These are phyloP conservation scores for Wickerhamiella slavikovae DNA, from an alignment of 805 yeast species.

Conservation along the genomic window DNA sequence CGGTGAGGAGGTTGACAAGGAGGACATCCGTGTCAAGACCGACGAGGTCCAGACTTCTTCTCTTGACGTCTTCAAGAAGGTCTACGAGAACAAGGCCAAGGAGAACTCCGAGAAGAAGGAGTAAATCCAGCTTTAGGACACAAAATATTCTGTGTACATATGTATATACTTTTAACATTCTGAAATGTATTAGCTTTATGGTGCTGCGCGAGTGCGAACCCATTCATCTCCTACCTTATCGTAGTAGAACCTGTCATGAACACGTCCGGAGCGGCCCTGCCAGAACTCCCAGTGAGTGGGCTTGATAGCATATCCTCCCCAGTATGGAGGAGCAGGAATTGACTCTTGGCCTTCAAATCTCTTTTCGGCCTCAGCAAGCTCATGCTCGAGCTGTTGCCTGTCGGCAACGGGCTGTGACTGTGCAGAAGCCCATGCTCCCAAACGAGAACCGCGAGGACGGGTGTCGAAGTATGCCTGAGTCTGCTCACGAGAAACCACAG, in stretches of 20 bases:
- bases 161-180: not conserved
- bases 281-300: conserved; percentile 90
- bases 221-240: conserved; percentile 37
- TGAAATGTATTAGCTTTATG: conserved; percentile 18
- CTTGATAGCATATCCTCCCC: conserved; percentile 86
- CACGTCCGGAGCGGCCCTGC: conserved; percentile 84
- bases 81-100: conserved; percentile 28
- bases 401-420: conserved; percentile 43
- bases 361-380: conserved; percentile 27
- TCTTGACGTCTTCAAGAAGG: conserved; percentile 63
- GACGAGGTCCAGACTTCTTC: conserved; percentile 70
- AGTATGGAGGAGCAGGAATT: conserved; percentile 76
- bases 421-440: conserved; percentile 95
- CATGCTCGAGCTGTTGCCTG: conserved; percentile 42
- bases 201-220: conserved; percentile 52
- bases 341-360: conserved; percentile 40
- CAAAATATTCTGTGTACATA: not conserved
- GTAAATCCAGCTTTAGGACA: conserved; percentile 1
- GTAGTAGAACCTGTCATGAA: conserved; percentile 74
- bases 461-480: conserved; percentile 62
- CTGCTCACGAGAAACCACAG: conserved; percentile 50
- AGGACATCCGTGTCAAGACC: conserved; percentile 54
- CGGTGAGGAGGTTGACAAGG: conserved; percentile 43
- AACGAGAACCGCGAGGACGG: conserved; percentile 78
- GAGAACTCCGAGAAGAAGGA: conserved; percentile 6